Evolutionary conservation across 768 basidiomycete genomes (phyloP), one percentile per base, ranked within the genome.

Genomic region (Glaciozyma antarctica): DNA sequence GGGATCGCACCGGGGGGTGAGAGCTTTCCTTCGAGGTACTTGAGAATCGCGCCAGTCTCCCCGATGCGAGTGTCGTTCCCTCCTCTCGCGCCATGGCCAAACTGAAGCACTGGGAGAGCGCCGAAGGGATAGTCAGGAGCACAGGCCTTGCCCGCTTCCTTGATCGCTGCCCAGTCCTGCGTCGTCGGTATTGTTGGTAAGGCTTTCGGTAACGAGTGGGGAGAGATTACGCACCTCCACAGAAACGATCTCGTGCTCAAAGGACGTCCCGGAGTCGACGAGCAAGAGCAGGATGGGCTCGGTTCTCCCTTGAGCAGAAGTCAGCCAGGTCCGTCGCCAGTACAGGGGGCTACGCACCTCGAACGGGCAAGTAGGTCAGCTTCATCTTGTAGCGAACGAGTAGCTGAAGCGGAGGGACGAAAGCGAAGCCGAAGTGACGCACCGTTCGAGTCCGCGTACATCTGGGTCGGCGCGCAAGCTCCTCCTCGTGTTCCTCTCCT

Each of bases 231-330:
- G 5, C 30, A 52, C 51, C 51, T 52, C 51, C 22, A 30, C 51
- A 19, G 53, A 32, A 10, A 54, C 21, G 53, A 54, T 34, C 17
- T 30, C 32, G 28, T 54, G 53, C 53, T 30, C 32, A 22, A 32
- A 54, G 19, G 28, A 15, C 6, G 53, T 54, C 17, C 21, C 21
- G 1, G 53, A 54, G 32, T 54, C 53, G 53, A 34, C 32, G 32
- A 54, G 53, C 32, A 54, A 15, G 13, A 54, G 53, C 17, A 54
- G 53, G 32, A 54, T 54, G 12, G 53, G 53, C 28, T 54, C 53
- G 10, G 53, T 32, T 21, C 30, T 30, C 3, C 53, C 53, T 32
- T 54, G 19, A 1, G 53, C n/a, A 26, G 26, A 10, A 5, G n/a
- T n/a, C 28, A 52, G 51, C 26, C 15, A 22, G 13, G 15, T 5